phyloP scores from a whole-genome alignment of 2,329 filamentous ascomycete genomes.

The Penicillium sp. region DNA sequence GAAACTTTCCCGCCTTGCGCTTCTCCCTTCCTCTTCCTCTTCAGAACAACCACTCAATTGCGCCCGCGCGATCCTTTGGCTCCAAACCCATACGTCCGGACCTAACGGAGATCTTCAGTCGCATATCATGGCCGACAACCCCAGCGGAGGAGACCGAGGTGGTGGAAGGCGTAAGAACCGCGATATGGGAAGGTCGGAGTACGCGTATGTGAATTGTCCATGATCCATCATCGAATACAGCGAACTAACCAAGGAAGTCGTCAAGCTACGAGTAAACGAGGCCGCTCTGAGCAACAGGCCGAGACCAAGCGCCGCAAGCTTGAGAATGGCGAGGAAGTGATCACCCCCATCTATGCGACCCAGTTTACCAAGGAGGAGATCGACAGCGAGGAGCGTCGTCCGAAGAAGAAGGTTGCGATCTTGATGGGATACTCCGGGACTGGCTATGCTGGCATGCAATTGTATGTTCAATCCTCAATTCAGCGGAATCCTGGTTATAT shows the following conservation, averaged over 20 bases:
- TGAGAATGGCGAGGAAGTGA: conserved; percentile 49
- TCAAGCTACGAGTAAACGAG: conserved; percentile 56
- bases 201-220: conserved; percentile 56
- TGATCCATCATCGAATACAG: conserved; percentile 17
- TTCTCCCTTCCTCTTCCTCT: conserved; percentile 3
- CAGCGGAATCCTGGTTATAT: background rate
- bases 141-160: conserved; percentile 35
- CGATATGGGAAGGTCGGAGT: conserved; percentile 69
- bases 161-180: conserved; percentile 61
- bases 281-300: conserved; percentile 55
- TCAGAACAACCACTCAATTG: no score
- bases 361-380: conserved; percentile 79
- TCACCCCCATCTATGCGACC: conserved; percentile 57
- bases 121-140: conserved; percentile 41
- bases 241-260: conserved; percentile 58
- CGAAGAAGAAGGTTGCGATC: conserved; percentile 96
- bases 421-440: conserved; percentile 95
- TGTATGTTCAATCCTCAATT: conserved; percentile 48
- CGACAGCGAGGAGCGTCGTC: conserved; percentile 79
- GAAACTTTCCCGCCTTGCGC: background rate
- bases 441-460: conserved; percentile 97
- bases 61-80: conserved; percentile 4
- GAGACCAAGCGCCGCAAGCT: conserved; percentile 61
- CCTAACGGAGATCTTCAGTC: conserved; percentile 23
- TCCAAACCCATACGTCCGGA: conserved; percentile 12